Conservation (phyloP, 2,329 filamentous ascomycete species). For the Apiospora hydei region DNA sequence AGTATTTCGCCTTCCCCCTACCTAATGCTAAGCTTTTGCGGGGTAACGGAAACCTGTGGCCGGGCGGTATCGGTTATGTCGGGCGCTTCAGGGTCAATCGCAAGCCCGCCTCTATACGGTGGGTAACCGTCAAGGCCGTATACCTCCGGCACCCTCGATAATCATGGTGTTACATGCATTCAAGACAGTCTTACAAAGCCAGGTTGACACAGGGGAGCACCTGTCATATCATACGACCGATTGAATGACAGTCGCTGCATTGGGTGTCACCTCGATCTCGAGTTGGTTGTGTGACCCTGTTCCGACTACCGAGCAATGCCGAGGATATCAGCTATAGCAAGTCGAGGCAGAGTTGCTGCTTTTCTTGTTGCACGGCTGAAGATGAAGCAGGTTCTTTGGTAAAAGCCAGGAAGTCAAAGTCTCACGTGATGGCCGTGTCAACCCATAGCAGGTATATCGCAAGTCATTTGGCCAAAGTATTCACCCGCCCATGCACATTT, state of each 20-base stretch:
- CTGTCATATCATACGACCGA: neutral
- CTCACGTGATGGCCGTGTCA: neutral
- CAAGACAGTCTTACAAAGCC: neutral
- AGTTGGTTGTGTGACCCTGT: neutral
- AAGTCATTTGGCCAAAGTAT: neutral
- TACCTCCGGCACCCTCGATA: neutral
- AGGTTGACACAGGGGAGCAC: neutral
- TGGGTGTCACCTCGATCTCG: neutral
- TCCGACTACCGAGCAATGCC: neutral
- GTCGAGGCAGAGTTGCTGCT: neutral
- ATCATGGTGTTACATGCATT: neutral
- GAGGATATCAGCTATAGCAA: neutral
- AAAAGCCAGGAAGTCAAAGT: neutral
- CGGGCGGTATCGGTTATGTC: neutral
- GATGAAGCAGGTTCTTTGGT: neutral
- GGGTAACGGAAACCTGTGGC: slow-evolving; percentile 1
- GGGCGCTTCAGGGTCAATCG: neutral
- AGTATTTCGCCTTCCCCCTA: neutral
- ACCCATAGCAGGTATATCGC: no score
- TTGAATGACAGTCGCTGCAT: neutral
- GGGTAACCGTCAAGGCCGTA: neutral
- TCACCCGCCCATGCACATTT: neutral
- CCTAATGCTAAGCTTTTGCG: neutral
- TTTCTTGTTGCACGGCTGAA: neutral
- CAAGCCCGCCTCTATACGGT: neutral